phyloP scores from a whole-genome alignment of 208 protist genomes.

The Naegleria lovaniensis region DNA sequence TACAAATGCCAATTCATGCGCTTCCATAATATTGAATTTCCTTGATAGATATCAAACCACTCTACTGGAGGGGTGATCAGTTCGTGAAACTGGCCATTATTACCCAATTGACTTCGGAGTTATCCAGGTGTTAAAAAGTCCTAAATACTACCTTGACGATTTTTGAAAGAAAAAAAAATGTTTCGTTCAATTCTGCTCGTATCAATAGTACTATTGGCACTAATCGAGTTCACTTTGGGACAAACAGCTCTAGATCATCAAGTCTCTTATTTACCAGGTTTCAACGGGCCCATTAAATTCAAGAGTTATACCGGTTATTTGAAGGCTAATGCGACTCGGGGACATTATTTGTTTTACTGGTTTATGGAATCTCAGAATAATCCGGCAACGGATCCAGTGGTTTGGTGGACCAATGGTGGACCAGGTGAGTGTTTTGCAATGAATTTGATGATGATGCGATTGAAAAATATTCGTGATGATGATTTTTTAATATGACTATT shows the following conservation, averaged over 20 bases:
- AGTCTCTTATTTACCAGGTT: background rate
- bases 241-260: background rate
- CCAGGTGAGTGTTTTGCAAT: conserved; percentile 33
- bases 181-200: no score
- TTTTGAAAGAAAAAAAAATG: no score
- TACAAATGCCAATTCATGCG: no score
- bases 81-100: no score
- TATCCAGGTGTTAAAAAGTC: no score
- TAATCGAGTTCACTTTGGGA: background rate
- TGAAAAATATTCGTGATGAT: background rate
- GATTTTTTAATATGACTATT: no score
- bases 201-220: no score
- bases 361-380: conserved; percentile 41
- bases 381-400: conserved; percentile 43
- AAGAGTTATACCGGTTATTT: conserved; percentile 44
- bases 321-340: background rate
- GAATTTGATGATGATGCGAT: background rate
- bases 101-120: no score
- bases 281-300: background rate
- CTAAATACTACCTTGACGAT: no score
- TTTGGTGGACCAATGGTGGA: conserved; percentile 49
- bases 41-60: no score
- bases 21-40: no score
- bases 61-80: no score
- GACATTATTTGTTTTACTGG: conserved; percentile 44